phyloP scores from a whole-genome alignment of 2,329 filamentous ascomycete species.

The Bretziella fagacearum region DNA sequence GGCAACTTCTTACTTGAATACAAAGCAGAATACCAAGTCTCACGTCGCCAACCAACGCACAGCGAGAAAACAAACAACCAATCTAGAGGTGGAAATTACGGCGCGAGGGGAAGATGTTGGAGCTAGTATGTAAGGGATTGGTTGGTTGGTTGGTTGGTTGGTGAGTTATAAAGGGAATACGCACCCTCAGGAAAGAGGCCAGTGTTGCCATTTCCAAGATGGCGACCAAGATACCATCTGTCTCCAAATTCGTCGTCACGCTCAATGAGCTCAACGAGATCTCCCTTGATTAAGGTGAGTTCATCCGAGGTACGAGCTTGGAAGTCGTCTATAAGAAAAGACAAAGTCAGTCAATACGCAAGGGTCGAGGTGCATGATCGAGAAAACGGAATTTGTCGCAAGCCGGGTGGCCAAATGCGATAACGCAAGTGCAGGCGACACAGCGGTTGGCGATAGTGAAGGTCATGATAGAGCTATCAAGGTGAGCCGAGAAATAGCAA shows the following conservation, averaged over 20 bases:
- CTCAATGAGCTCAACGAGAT: conserved; percentile 68
- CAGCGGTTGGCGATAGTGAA: background rate
- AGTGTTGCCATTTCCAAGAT: conserved; percentile 54
- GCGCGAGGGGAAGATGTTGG: too few relatives aligned
- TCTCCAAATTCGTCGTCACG: conserved; percentile 79
- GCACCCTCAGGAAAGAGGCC: conserved; percentile 72
- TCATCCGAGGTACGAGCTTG: conserved; percentile 82
- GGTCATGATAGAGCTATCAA: background rate
- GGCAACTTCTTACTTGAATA: too few relatives aligned
- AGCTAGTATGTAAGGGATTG: too few relatives aligned
- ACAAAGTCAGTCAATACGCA: conserved; percentile 1
- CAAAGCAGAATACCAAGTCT: too few relatives aligned
- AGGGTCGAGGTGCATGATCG: background rate
- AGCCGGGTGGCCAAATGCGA: too few relatives aligned
- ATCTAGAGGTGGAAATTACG: too few relatives aligned
- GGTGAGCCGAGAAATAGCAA: background rate
- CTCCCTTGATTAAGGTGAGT: conserved; percentile 69
- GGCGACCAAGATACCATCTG: conserved; percentile 67
- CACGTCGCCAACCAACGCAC: too few relatives aligned
- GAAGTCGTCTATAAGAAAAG: conserved; percentile 57
- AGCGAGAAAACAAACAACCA: too few relatives aligned
- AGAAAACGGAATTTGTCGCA: background rate
- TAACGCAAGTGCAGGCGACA: background rate
- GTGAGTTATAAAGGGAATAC: conserved; percentile 18
- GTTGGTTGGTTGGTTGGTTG: too few relatives aligned